Evolutionary conservation across 495 filamentous ascomycete species (phyloP).

Genomic region (Polyplosphaeria fusca): DNA sequence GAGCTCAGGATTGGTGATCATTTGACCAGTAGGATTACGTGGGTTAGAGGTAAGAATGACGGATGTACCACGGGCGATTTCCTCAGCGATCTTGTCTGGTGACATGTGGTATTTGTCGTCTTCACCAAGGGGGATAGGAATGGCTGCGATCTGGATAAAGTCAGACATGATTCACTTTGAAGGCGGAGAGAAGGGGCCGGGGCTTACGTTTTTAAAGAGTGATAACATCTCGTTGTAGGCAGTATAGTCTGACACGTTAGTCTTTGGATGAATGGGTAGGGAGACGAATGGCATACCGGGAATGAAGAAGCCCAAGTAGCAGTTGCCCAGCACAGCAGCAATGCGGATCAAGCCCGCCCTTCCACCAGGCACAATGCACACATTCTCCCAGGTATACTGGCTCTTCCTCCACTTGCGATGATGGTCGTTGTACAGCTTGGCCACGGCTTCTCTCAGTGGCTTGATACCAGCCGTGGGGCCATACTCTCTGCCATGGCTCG

Average conservation of each 20-base stretch:
- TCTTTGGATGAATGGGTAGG: background rate
- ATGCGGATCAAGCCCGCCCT: constrained; percentile 90
- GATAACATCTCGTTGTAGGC: constrained; percentile 97
- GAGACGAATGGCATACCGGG: constrained; percentile 17
- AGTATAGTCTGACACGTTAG: constrained; percentile 52
- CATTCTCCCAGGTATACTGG: constrained; percentile 96
- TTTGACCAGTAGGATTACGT: constrained; percentile 88
- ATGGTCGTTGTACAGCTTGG: constrained; percentile 86
- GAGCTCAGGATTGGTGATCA: constrained; percentile 75
- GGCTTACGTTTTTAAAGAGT: constrained; percentile 85
- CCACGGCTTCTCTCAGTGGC: constrained; percentile 83
- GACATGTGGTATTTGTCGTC: constrained; percentile 88
- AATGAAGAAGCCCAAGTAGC: constrained; percentile 63
- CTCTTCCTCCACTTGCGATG: constrained; percentile 84
- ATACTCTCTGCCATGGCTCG: constrained; percentile 76
- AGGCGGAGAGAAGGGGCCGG: constrained; percentile 32
- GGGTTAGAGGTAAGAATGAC: constrained; percentile 97
- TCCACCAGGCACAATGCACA: constrained; percentile 95
- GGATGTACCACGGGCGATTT: constrained; percentile 71
- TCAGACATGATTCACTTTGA: background rate
- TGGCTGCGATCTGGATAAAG: constrained; percentile 77
- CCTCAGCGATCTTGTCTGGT: constrained; percentile 84
- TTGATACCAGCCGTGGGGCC: constrained; percentile 93
- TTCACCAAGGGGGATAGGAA: constrained; percentile 79
- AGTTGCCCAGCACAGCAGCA: constrained; percentile 87